A percentile compares a stretch with the other conserved stretches of the same genome.
phyloP scores from a whole-genome alignment of 1,284 basidiomycete genomes.

The Uromyces viciae-fabae region DNA sequence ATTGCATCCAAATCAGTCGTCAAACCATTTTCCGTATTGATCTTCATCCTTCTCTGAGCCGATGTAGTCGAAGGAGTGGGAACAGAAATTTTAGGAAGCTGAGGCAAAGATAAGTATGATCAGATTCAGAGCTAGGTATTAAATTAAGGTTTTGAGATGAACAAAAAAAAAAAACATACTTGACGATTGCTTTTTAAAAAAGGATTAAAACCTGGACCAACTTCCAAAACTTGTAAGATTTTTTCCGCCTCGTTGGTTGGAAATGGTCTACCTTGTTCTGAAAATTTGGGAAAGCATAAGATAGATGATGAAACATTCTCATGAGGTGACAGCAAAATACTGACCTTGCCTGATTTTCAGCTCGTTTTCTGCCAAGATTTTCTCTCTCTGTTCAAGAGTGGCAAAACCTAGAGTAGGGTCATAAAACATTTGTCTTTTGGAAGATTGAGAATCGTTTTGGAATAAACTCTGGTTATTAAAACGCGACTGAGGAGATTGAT shows the following conservation, averaged over 20 bases:
- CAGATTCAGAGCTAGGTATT: background rate
- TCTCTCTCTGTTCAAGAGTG: slow-evolving; percentile 47
- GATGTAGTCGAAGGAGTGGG: slow-evolving; percentile 18
- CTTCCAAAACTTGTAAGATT: slow-evolving; percentile 55
- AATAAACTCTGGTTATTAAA: background rate
- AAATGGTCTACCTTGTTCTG: slow-evolving; percentile 48
- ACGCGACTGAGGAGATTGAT: background rate
- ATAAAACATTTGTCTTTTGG: slow-evolving; percentile 50
- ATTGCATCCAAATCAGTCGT: slow-evolving; percentile 15
- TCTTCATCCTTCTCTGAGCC: background rate
- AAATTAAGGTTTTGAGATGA: slow-evolving; percentile 28
- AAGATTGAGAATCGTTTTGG: slow-evolving; percentile 12
- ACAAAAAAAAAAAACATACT: slow-evolving; percentile 7
- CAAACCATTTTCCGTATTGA: background rate
- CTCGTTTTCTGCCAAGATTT: slow-evolving; percentile 43
- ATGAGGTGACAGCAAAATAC: background rate
- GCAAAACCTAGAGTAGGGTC: slow-evolving; percentile 48
- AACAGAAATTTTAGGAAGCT: slow-evolving; percentile 35
- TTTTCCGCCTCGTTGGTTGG: slow-evolving; percentile 56
- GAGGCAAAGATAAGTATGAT: background rate
- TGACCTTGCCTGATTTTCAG: slow-evolving; percentile 18
- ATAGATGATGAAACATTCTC: background rate
- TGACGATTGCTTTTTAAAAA: slow-evolving; percentile 49
- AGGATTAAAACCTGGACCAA: slow-evolving; percentile 52
- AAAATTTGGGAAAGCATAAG: background rate